Evolutionary conservation across 2,329 filamentous ascomycete genomes (phyloP), one percentile per base, ranked within the genome.

Genomic region (Verticillium tricorpus): DNA sequence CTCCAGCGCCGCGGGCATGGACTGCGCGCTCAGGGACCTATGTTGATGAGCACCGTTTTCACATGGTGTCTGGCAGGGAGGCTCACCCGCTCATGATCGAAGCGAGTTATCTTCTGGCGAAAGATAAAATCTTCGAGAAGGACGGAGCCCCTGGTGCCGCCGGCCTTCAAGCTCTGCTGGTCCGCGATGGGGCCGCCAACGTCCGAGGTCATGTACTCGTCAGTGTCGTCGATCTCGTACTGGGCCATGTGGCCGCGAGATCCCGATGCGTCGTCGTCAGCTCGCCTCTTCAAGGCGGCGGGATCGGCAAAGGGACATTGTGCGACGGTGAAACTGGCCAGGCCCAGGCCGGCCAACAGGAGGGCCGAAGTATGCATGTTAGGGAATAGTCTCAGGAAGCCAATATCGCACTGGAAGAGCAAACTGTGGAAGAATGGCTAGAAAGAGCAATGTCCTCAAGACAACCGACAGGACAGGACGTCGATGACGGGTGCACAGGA

Each of bases 101-200:
- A 90, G 60, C 83, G 85, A 57, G 85, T 85, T 52, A 90, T 88
- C 76, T 90, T 91, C 68, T 92, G 88, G 35, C 89, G 82, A 70
- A 90, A 88, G 65, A 89, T 86, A 58, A 89, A 90, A 70, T 92
- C 89, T 69, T 92, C 89, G 0, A 92, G 76, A 22, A 92, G 76
- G 1, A 87, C 88, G 1, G 89, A 83, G 1, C 89, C 89, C 55
- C 88, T 80, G 8, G 83, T 79, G 2, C 89, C 89, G n/a, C 57
- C 57, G n/a, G 83, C 88, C 67, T 81, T 88, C 40, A 92, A 74
- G 67, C 86, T 89, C 64, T 82, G 78, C 68, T 89, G 87, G 34
- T 92, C 89, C 56, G 79, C 79, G 50, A 92, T 87, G 0, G 88
- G 88, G 0, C 85, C 87, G 12, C 89, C 89, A 28, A 85, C 85